Conservation (phyloP, 441 rosid species). For the Arabidopsis lyrata region DNA sequence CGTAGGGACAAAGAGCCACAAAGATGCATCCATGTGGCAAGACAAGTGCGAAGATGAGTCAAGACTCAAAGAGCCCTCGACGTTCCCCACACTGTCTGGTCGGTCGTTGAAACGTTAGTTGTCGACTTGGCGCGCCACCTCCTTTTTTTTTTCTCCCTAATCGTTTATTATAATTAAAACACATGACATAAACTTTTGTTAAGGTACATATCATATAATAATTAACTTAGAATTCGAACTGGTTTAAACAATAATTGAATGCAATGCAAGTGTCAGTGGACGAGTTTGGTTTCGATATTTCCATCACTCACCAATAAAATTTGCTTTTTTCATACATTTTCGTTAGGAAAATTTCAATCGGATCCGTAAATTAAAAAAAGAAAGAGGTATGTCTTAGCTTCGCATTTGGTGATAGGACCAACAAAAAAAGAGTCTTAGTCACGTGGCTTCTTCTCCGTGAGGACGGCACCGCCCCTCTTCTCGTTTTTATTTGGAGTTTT, state of each 20-base stretch:
- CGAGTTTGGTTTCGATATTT: constrained; percentile 8
- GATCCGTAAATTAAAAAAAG: background rate
- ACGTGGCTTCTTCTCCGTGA: constrained; percentile 43
- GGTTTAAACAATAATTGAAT: background rate
- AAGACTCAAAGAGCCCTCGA: constrained; percentile 21
- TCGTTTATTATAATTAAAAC: background rate
- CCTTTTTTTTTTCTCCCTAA: background rate
- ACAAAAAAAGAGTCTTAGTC: constrained; percentile 12
- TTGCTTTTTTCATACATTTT: constrained; percentile 3
- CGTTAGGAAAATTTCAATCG: background rate
- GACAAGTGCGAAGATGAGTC: constrained; percentile 37
- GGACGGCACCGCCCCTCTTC: constrained; percentile 49
- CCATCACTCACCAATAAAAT: background rate
- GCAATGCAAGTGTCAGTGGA: background rate
- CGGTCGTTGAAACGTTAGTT: constrained; percentile 46
- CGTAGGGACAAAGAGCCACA: constrained; percentile 35
- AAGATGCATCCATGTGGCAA: constrained; percentile 36
- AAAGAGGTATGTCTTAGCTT: background rate
- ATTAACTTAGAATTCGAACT: background rate
- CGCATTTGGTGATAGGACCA: constrained; percentile 41
- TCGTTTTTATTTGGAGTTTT: constrained; percentile 23
- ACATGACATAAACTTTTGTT: background rate
- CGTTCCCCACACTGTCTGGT: constrained; percentile 37
- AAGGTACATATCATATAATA: background rate
- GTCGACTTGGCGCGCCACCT: constrained; percentile 34